Conservation (phyloP, 2,329 filamentous ascomycete species). For the Aspergillus sergii region DNA sequence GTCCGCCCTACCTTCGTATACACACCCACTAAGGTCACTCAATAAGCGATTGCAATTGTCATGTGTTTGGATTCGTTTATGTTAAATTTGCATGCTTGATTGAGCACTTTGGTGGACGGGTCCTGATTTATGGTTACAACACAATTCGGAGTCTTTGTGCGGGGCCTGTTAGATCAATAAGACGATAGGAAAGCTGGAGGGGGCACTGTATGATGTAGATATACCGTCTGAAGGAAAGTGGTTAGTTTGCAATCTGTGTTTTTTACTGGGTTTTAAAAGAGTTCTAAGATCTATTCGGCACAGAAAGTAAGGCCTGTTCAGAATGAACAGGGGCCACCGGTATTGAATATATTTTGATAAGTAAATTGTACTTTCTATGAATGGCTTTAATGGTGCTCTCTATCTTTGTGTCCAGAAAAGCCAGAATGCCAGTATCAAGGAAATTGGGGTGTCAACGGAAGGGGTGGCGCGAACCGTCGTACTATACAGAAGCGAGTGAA, state of each 20-base stretch:
- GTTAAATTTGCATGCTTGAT: constrained; percentile 10
- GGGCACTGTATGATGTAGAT: constrained; percentile 35
- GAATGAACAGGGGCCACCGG: no score
- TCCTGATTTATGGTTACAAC: constrained; percentile 11
- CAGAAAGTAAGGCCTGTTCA: neutral
- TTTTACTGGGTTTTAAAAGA: neutral
- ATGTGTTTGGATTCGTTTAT: constrained; percentile 11
- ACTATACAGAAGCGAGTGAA: constrained; percentile 21
- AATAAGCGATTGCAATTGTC: constrained; percentile 48
- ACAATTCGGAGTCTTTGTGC: constrained; percentile 6
- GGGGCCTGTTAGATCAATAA: constrained; percentile 6
- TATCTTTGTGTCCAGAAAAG: neutral
- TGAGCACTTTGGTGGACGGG: constrained; percentile 7
- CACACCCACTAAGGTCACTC: constrained; percentile 64
- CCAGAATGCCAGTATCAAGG: neutral
- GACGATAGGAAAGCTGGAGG: constrained; percentile 6
- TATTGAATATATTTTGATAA: neutral
- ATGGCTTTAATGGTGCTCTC: neutral
- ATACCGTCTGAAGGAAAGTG: constrained; percentile 33
- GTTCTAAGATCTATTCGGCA: neutral
- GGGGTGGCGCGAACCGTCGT: constrained; percentile 10
- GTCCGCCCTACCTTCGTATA: constrained; percentile 79
- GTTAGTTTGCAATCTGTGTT: constrained; percentile 24
- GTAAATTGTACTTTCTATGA: neutral
- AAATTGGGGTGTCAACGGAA: constrained; percentile 3